Base-by-base conservation (phyloP, 306 rosid species). In the Prunus dulcis region DNA sequence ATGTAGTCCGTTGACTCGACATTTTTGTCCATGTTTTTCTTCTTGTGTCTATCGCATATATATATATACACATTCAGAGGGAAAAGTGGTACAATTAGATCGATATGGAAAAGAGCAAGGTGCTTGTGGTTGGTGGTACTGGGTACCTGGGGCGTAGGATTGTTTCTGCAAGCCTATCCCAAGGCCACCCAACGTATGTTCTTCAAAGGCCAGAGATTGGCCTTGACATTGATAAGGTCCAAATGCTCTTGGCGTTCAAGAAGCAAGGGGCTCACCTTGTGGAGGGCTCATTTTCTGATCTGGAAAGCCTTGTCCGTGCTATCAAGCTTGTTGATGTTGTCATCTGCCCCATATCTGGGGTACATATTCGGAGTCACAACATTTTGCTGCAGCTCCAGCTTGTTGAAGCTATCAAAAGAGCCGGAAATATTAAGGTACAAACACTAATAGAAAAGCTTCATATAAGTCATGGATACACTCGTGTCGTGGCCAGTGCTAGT, bases 371-470 rank as follows among this genome's bases (percentile, higher is more conserved):
- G 11, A 55, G 23, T 55, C 61, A n/a, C 61, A 55, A 55, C 11
- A 13, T 64, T 3, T 30, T 66, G 4, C 46, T 34, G 55, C 82
- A 72, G 71, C 34, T 51, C 49, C 64, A 64, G 52, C 55, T 79
- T 9, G 65, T 79, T 12, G 65, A 72, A 3, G 78, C 78, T 19
- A 79, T 72, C 49, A 79, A 79, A 79, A 58, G 72, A 64, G 78
- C 82, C 22, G 82, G 78, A 64, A 79, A 72, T 79, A 19, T 79
- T 32, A 72, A 79, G 73, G 82, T n/a, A 79, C 52, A 25, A 6
- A 46, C 12, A 30, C 32, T 30, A 30, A 4, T 30, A 30, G 32
- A 30, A 30, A 3, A 30, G 32, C 32, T 30, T 30, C 32, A 30
- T 30, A 30, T 30, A 30, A 30, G 32, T 30, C 32, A 30, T 3